Evolutionary conservation across 768 basidiomycete genomes (phyloP).

Genomic region (Leccinum obscurum): DNA sequence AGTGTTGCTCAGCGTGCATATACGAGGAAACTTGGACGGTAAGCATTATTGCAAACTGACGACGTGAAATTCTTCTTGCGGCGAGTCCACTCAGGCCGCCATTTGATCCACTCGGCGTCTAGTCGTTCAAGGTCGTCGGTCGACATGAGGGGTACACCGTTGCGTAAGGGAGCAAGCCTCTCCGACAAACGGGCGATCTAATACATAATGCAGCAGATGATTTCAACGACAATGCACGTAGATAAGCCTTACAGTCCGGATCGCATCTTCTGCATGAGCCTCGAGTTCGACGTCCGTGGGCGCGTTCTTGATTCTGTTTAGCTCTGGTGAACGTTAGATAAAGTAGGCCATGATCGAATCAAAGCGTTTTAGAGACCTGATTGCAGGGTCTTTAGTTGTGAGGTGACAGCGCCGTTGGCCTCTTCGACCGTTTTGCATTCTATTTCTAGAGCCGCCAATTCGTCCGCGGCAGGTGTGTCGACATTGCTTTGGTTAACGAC

Average conservation of each 20-base stretch:
- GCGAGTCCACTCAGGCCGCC: slow-evolving; percentile 79
- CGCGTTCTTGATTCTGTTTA: slow-evolving; percentile 57
- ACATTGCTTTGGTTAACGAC: slow-evolving; percentile 80
- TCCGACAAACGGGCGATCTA: slow-evolving; percentile 51
- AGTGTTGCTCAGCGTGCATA: slow-evolving; percentile 3
- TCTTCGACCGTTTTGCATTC: slow-evolving; percentile 61
- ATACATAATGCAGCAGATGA: slow-evolving; percentile 27
- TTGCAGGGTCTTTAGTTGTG: slow-evolving; percentile 50
- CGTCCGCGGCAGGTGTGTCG: slow-evolving; percentile 60
- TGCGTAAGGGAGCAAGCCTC: slow-evolving; percentile 64
- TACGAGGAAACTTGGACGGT: neutral
- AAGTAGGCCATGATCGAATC: neutral
- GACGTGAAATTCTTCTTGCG: slow-evolving; percentile 67
- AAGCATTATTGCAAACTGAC: slow-evolving; percentile 23
- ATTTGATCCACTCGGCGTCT: slow-evolving; percentile 74
- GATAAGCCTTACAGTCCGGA: slow-evolving; percentile 47
- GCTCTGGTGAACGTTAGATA: slow-evolving; percentile 45
- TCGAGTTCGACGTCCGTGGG: slow-evolving; percentile 74
- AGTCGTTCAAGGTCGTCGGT: slow-evolving; percentile 67
- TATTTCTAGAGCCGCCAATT: slow-evolving; percentile 57
- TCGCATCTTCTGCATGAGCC: slow-evolving; percentile 48
- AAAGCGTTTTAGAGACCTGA: slow-evolving; percentile 20
- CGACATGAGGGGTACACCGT: slow-evolving; percentile 63
- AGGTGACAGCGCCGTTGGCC: slow-evolving; percentile 51
- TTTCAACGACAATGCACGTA: slow-evolving; percentile 14